Evolutionary conservation across 1,284 basidiomycete genomes (phyloP).

Genomic region (Cronartium ribicola): DNA sequence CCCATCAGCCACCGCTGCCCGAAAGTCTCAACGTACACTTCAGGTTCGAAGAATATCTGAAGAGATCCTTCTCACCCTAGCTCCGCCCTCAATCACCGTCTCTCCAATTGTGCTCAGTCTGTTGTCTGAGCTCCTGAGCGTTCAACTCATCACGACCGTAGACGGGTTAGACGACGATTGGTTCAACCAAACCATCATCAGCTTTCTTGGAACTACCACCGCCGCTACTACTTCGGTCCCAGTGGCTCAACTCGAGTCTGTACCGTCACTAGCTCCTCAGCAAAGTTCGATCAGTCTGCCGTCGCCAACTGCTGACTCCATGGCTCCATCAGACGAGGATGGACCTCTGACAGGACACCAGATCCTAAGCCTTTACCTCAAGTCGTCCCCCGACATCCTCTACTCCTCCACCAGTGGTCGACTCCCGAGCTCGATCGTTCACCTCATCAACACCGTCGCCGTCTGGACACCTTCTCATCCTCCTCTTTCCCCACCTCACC

Average conservation of each 20-base stretch:
- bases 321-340: background rate
- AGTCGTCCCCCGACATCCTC: slow-evolving; percentile 15
- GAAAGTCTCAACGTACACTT: slow-evolving; percentile 11
- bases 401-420: background rate
- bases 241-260: background rate
- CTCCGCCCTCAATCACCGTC: slow-evolving; percentile 21
- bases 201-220: slow-evolving; percentile 10
- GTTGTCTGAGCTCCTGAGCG: slow-evolving; percentile 26
- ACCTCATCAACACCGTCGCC: slow-evolving; percentile 20
- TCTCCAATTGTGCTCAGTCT: slow-evolving; percentile 28
- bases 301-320: background rate
- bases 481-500: background rate
- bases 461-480: slow-evolving; percentile 18
- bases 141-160: slow-evolving; percentile 30
- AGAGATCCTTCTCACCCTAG: slow-evolving; percentile 39
- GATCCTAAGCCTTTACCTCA: slow-evolving; percentile 24
- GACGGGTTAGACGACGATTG: slow-evolving; percentile 16
- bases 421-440: background rate
- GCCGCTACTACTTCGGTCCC: slow-evolving; percentile 10
- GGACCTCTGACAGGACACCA: slow-evolving; percentile 11
- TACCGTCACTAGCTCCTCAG: background rate
- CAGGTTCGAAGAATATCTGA: slow-evolving; percentile 30
- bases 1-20: slow-evolving; percentile 3
- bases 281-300: background rate
- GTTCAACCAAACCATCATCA: slow-evolving; percentile 27